A percentile compares a stretch with the other conserved stretches of the same genome.
phyloP scores from a whole-genome alignment of 2,329 filamentous ascomycete genomes.

The Xylaria sp. region DNA sequence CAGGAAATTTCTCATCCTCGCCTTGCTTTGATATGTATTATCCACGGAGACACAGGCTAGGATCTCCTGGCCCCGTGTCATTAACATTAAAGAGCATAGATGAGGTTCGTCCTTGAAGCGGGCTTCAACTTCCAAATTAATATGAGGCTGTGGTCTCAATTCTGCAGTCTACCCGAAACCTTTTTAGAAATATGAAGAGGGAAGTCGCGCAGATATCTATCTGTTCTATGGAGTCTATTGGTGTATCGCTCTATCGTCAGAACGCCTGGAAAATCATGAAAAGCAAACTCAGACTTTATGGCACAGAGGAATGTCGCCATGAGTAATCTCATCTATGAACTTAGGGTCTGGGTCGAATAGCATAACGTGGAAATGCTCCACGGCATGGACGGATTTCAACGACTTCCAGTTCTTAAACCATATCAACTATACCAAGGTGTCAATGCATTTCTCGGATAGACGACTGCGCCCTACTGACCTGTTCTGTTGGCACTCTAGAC shows the following conservation, averaged over 20 bases:
- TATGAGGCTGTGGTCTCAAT: neutral
- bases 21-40: too few relatives aligned
- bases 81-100: neutral
- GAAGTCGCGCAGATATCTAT: neutral
- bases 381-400: slow-evolving; percentile 80
- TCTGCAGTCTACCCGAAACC: neutral
- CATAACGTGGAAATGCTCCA: slow-evolving; percentile 97
- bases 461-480: slow-evolving; percentile 47
- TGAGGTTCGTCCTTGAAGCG: neutral
- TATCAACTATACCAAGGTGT: slow-evolving; percentile 42
- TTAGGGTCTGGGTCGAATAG: slow-evolving; percentile 72
- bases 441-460: slow-evolving; percentile 40
- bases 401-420: slow-evolving; percentile 92
- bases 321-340: slow-evolving; percentile 72
- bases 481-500: slow-evolving; percentile 50
- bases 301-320: slow-evolving; percentile 70
- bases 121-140: neutral
- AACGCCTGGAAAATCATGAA: neutral
- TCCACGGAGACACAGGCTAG: neutral
- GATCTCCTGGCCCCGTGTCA: neutral
- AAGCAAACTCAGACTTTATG: slow-evolving; percentile 40
- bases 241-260: neutral
- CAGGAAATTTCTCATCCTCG: too few relatives aligned
- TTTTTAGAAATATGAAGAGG: neutral
- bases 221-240: neutral